phyloP scores from a whole-genome alignment of 495 filamentous ascomycete species.

The Podospora australis region DNA sequence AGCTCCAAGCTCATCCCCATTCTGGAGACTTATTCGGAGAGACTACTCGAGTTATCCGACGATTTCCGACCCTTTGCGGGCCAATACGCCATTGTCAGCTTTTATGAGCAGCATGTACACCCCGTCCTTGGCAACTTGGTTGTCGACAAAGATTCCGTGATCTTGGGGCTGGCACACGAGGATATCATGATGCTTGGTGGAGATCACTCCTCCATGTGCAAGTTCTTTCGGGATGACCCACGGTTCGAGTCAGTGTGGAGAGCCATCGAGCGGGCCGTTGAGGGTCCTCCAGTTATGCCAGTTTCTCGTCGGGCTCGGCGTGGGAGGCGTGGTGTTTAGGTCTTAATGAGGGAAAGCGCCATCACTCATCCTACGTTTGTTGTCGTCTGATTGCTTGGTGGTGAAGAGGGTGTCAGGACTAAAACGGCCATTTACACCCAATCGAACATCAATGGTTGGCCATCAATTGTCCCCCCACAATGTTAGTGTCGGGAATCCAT shows the following conservation, averaged over 20 bases:
- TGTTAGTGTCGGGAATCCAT: too few relatives aligned
- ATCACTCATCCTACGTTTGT: too few relatives aligned
- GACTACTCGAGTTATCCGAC: constrained; percentile 9
- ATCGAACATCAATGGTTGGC: too few relatives aligned
- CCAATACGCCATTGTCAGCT: constrained; percentile 15
- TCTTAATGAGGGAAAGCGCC: too few relatives aligned
- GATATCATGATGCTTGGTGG: constrained; percentile 3
- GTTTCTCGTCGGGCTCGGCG: too few relatives aligned
- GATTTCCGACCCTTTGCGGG: constrained; percentile 7
- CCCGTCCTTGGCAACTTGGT: constrained; percentile 3
- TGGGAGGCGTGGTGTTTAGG: too few relatives aligned
- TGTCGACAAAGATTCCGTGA: constrained; percentile 3
- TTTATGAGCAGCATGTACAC: constrained; percentile 12
- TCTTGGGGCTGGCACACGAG: constrained; percentile 5
- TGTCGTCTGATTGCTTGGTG: too few relatives aligned
- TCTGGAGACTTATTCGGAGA: constrained; percentile 5
- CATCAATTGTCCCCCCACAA: too few relatives aligned
- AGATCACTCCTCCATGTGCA: constrained; percentile 9
- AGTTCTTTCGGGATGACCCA: neutral
- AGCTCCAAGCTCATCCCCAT: neutral
- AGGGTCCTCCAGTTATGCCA: too few relatives aligned
- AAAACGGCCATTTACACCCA: too few relatives aligned
- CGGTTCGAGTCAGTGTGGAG: constrained; percentile 6
- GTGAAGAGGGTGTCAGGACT: too few relatives aligned
- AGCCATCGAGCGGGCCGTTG: neutral